Evolutionary conservation across 139 green algal species (phyloP), one percentile per base, ranked within the genome.

Genomic region (Edaphochlamys debaryana): DNA sequence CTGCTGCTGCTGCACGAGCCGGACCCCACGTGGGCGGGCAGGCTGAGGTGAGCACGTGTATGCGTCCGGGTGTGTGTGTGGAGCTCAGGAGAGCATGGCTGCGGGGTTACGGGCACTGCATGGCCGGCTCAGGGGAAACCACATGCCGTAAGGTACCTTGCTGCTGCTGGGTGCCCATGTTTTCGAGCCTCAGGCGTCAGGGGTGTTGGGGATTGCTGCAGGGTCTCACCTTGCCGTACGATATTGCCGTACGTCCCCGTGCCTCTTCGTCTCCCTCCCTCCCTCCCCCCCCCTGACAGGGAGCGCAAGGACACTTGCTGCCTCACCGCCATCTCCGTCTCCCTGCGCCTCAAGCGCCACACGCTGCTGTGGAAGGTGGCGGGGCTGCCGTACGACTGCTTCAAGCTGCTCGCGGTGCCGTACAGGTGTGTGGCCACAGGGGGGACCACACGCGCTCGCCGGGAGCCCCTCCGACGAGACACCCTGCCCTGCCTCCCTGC

Each of bases 1-100:
- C 85, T 98, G 85, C 86, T 97, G 54, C 38, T 99, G 41, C 90
- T 98, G 76, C 93, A 98, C 74, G 96, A 99, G 87, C 76, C 72
- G 1, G 84, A 93, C 38, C 94, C 95, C 20, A 98, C 95, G 30
- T 99, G 96, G 95, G 86, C 88, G 0, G 96, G 93, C 36, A 79
- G 87, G 34, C 89, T 89, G 52, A 90, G 88, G 86, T 89, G 81
- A 41, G 74, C 29, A 15, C 19, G 19, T 17, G 4, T 4, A 40
- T 38, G 63, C 32, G 32, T 20, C 29, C 22, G 11, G 71, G 3
- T 36, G 71, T n/a, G 70, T 38, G 45, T 45, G 7, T 5, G 45
- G 13, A n/a, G 70, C 20, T 2, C 8, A 36, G 37, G 38, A 15
- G 67, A 5, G n/a, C n/a, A n/a, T n/a, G n/a, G n/a, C n/a, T n/a